Conservation (phyloP, 805 yeast species). For the Lipomyces sp. region DNA sequence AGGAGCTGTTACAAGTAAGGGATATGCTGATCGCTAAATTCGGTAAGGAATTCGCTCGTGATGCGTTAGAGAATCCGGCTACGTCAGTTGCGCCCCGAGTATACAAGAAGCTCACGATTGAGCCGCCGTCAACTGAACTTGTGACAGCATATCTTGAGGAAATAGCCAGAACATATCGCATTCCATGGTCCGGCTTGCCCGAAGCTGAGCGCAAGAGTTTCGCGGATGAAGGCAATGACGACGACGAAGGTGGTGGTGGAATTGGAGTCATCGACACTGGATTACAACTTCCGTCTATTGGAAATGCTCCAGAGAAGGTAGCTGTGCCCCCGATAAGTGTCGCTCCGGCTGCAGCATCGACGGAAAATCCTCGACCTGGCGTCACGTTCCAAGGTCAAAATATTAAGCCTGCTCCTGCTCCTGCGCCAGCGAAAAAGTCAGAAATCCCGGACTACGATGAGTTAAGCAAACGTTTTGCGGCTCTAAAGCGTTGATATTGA, state of each 20-base stretch:
- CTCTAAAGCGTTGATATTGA: constrained; percentile 51
- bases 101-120: constrained; percentile 62
- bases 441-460: constrained; percentile 59
- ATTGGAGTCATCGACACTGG: constrained; percentile 38
- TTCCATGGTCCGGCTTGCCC: constrained; percentile 64
- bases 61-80: constrained; percentile 58
- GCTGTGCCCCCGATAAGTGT: constrained; percentile 44
- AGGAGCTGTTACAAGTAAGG: constrained; percentile 64
- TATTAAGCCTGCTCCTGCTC: constrained; percentile 16
- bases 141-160: constrained; percentile 75
- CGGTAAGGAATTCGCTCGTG: constrained; percentile 68
- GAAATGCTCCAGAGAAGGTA: constrained; percentile 34
- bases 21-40: constrained; percentile 67
- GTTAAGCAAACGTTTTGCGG: constrained; percentile 74
- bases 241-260: constrained; percentile 40
- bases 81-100: constrained; percentile 71
- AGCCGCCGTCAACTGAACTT: constrained; percentile 67
- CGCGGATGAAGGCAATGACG: constrained; percentile 42
- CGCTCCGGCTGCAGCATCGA: constrained; percentile 43
- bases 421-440: constrained; percentile 16
- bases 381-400: constrained; percentile 39
- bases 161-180: constrained; percentile 79
- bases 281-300: constrained; percentile 40
- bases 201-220: constrained; percentile 44
- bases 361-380: constrained; percentile 45